These are phyloP conservation scores for Camellia granthamiana DNA, from an alignment of 148 eudicot species.

Conservation along the genomic window DNA sequence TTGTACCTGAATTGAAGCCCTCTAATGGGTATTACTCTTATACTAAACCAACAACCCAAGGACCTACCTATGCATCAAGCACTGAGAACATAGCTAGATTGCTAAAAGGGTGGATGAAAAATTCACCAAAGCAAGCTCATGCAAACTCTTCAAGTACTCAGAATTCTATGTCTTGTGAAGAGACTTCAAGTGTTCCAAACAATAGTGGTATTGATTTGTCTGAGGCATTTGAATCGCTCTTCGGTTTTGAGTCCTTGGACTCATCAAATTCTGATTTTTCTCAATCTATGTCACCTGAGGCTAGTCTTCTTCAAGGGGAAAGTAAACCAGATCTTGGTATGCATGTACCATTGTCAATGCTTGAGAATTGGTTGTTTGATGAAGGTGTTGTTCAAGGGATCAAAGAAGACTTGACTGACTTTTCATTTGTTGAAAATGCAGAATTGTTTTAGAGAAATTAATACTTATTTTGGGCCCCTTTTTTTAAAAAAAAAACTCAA, in stretches of 20 bases:
- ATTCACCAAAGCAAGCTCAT: constrained; percentile 9
- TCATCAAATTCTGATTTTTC: constrained; percentile 36
- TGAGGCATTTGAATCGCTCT: constrained; percentile 31
- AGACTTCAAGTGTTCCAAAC: no score
- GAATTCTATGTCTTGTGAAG: no score
- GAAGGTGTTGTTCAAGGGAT: constrained; percentile 24
- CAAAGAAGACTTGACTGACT: constrained; percentile 24
- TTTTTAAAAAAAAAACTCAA: not conserved
- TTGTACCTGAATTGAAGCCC: not conserved
- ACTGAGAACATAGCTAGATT: constrained; percentile 46
- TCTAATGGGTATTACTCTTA: not conserved
- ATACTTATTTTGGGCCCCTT: not conserved
- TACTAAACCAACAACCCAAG: not conserved
- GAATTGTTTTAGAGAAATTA: constrained; percentile 24
- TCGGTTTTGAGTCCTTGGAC: constrained; percentile 35
- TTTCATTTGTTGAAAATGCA: constrained; percentile 27
- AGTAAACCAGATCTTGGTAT: constrained; percentile 22
- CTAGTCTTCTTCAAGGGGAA: constrained; percentile 20
- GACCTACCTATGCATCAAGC: constrained; percentile 36
- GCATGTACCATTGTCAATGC: constrained; percentile 28
- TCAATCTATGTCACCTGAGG: constrained; percentile 23
- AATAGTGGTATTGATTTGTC: constrained; percentile 22
- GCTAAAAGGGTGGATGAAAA: constrained; percentile 38
- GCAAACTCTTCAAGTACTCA: constrained; percentile 16
- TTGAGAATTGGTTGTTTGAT: constrained; percentile 54